Percentiles rank a stretch among this genome's conserved stretches.
phyloP scores from a whole-genome alignment of 208 protist genomes.

The Trypanosoma rangeli region DNA sequence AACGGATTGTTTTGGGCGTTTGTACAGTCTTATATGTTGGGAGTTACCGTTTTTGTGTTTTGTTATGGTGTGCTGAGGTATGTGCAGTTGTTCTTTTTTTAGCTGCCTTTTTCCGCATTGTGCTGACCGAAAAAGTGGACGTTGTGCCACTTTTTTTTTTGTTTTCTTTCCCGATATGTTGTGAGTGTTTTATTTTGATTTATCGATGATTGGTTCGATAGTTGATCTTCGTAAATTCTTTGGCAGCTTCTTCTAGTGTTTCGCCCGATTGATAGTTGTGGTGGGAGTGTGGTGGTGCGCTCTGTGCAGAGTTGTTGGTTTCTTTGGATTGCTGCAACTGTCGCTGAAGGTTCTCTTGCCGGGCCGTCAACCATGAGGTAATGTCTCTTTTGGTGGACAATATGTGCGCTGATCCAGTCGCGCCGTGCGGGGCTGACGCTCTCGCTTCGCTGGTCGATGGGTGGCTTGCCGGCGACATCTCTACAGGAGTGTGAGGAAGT shows the following conservation, averaged over 20 bases:
- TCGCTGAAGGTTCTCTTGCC: not conserved
- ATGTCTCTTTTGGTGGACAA: not conserved
- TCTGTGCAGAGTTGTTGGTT: not conserved
- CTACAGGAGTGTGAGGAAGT: not conserved
- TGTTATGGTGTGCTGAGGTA: no score
- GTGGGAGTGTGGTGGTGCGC: not conserved
- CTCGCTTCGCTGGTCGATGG: not conserved
- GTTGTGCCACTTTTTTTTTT: slow-evolving; percentile 14
- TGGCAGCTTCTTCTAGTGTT: slow-evolving; percentile 9
- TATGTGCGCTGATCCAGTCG: not conserved
- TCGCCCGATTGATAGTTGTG: not conserved
- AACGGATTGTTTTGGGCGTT: not conserved
- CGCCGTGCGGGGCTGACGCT: not conserved
- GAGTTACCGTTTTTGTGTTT: no score
- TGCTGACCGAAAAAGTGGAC: no score
- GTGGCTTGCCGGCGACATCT: not conserved
- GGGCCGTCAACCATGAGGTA: not conserved
- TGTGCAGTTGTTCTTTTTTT: no score
- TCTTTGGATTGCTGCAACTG: not conserved
- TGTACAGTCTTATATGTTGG: no score
- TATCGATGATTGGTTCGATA: not conserved
- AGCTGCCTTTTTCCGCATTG: no score
- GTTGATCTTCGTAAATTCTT: not conserved
- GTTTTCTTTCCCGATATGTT: no score
- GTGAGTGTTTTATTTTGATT: not conserved